Conservation (phyloP, 2,329 filamentous ascomycete genomes). For the Colletotrichum sp. region DNA sequence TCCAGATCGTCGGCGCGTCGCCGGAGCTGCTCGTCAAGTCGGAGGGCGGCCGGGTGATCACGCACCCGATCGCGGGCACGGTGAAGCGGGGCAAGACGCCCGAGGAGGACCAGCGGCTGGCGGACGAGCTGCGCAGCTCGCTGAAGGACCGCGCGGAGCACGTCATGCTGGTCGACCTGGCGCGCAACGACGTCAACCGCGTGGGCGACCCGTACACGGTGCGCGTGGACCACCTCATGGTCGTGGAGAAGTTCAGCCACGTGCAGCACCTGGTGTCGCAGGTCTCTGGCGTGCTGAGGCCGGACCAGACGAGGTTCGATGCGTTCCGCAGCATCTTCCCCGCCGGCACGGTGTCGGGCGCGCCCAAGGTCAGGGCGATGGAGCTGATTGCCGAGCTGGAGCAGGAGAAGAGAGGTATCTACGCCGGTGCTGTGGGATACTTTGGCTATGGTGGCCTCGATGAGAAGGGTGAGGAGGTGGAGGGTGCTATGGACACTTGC, state of each 20-base stretch:
- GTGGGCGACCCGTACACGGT: slow-evolving; percentile 91
- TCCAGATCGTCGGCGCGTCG: slow-evolving; percentile 94
- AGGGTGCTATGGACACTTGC: slow-evolving; percentile 91
- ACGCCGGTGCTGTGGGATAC: slow-evolving; percentile 95
- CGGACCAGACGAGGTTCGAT: slow-evolving; percentile 88
- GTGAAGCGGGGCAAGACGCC: slow-evolving; percentile 83
- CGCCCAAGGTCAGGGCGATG: slow-evolving; percentile 96
- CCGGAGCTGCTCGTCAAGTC: slow-evolving; percentile 94
- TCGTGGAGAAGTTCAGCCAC: slow-evolving; percentile 92
- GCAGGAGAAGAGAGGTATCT: slow-evolving; percentile 90
- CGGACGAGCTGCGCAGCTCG: slow-evolving; percentile 76
- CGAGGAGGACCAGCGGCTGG: slow-evolving; percentile 82
- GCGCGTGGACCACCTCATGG: slow-evolving; percentile 92
- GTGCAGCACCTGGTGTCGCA: slow-evolving; percentile 97
- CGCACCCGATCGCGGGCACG: slow-evolving; percentile 95
- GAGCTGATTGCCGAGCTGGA: slow-evolving; percentile 95
- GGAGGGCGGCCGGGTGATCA: slow-evolving; percentile 86
- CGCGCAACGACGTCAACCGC: slow-evolving; percentile 94
- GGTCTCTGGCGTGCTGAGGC: slow-evolving; percentile 87
- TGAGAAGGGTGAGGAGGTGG: slow-evolving; percentile 63
- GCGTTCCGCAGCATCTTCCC: slow-evolving; percentile 97
- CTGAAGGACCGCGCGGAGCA: slow-evolving; percentile 94
- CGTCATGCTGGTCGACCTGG: slow-evolving; percentile 97
- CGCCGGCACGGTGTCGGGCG: slow-evolving; percentile 92
- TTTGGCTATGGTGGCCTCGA: slow-evolving; percentile 85